Percentiles rank a stretch among this genome's conserved stretches.
phyloP scores from a whole-genome alignment of 106 monocot species.

The Alisma plantagoaquatica region DNA sequence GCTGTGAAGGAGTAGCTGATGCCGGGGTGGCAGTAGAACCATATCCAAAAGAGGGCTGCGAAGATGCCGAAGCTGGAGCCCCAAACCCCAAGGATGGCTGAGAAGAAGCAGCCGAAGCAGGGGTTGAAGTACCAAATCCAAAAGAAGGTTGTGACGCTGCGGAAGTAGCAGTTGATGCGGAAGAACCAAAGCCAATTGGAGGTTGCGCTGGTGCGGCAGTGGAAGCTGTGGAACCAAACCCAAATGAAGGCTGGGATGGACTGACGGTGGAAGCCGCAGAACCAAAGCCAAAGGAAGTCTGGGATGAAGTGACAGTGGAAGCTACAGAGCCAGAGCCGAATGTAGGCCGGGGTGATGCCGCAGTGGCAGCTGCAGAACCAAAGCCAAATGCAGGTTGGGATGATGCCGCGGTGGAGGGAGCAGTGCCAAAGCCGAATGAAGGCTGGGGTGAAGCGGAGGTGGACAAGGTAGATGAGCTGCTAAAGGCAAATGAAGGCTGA shows the following conservation, averaged over 20 bases:
- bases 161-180: slow-evolving; percentile 3
- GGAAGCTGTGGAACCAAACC: not conserved
- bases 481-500: not conserved
- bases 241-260: not conserved
- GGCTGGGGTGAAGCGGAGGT: not conserved
- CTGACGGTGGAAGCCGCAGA: not conserved
- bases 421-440: not conserved
- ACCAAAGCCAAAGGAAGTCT: not conserved
- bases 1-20: not conserved
- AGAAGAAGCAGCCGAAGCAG: not conserved
- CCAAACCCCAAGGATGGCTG: not conserved
- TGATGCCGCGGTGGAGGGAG: slow-evolving; percentile 1
- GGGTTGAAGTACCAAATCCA: not conserved
- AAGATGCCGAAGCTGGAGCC: not conserved
- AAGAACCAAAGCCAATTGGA: not conserved
- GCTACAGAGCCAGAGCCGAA: not conserved
- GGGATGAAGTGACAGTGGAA: not conserved
- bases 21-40: no score
- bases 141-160: not conserved
- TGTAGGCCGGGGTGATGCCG: not conserved
- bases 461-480: not conserved
- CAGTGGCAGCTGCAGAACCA: not conserved
- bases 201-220: not conserved
- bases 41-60: not conserved
- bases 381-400: not conserved